Evolutionary conservation across 441 rosid species (phyloP).

Genomic region (Cnidoscolus chayamansa): DNA sequence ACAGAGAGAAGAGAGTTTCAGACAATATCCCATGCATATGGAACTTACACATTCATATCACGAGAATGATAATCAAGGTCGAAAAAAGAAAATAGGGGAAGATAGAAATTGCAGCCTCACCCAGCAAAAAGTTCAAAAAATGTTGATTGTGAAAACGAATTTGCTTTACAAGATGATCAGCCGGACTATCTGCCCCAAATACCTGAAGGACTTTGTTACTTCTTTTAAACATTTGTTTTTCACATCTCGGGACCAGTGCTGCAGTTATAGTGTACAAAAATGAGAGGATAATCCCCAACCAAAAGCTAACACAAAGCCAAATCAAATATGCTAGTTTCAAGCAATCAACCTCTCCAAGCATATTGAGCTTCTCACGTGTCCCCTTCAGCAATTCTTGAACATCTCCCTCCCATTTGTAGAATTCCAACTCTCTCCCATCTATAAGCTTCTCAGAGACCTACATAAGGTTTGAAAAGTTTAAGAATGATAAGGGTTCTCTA

Average conservation of each 20-base stretch:
- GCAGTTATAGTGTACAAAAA: conserved; percentile 25
- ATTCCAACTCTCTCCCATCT: conserved; percentile 66
- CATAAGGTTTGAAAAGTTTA: not conserved
- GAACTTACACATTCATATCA: not conserved
- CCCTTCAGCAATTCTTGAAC: conserved; percentile 52
- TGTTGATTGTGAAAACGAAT: not conserved
- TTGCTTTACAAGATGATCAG: conserved; percentile 49
- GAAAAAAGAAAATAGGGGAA: not conserved
- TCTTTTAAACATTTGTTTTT: conserved; percentile 80
- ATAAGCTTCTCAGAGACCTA: conserved; percentile 68
- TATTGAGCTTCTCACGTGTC: conserved; percentile 70
- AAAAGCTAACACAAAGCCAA: conserved; percentile 13
- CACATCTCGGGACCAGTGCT: conserved; percentile 82
- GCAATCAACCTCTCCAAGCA: conserved; percentile 67
- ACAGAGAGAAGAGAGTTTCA: not conserved
- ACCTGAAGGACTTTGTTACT: conserved; percentile 64
- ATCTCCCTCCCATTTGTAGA: conserved; percentile 63
- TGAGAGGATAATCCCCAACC: conserved; percentile 6
- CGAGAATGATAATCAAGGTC: not conserved
- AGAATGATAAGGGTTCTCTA: not conserved
- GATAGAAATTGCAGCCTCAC: conserved; percentile 16
- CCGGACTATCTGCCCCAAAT: conserved; percentile 76
- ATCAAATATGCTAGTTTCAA: conserved; percentile 19
- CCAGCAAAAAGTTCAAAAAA: conserved; percentile 6
- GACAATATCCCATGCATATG: not conserved